phyloP scores from a whole-genome alignment of 305 asterid genomes.

The Solanum hybrid region DNA sequence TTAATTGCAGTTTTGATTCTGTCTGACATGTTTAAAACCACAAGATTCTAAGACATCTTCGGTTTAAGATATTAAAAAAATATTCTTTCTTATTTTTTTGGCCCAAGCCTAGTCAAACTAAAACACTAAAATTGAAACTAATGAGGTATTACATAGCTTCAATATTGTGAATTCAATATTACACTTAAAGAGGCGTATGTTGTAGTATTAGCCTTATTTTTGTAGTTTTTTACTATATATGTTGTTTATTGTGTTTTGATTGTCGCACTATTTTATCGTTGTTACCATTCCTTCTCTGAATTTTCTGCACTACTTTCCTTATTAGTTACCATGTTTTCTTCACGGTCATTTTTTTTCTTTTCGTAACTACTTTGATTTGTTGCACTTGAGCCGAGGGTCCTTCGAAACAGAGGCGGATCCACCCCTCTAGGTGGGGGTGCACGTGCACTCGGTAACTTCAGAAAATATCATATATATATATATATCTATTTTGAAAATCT shows the following conservation, averaged over 20 bases:
- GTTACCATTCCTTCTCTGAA: background rate
- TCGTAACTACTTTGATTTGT: background rate
- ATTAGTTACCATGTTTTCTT: background rate
- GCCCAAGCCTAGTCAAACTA: accelerated
- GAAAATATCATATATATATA: no score
- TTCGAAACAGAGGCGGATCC: background rate
- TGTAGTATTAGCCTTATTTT: background rate
- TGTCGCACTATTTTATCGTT: background rate
- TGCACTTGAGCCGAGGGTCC: background rate
- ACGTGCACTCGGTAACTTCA: no score
- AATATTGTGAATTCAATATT: background rate
- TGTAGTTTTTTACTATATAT: background rate
- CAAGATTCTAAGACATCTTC: background rate
- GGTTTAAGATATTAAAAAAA: background rate
- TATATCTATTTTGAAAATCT: no score
- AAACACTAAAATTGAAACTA: background rate
- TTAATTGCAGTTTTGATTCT: background rate
- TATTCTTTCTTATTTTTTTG: background rate
- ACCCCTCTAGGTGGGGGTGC: no score
- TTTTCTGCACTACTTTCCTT: background rate
- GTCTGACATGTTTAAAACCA: background rate
- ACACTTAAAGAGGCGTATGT: background rate
- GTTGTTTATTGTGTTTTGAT: background rate
- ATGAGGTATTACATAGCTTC: background rate
- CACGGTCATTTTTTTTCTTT: background rate